Percentiles rank a stretch among this genome's conserved stretches.
phyloP scores from a whole-genome alignment of 352 stramenopile genomes.

The Saprolegnia diclina region DNA sequence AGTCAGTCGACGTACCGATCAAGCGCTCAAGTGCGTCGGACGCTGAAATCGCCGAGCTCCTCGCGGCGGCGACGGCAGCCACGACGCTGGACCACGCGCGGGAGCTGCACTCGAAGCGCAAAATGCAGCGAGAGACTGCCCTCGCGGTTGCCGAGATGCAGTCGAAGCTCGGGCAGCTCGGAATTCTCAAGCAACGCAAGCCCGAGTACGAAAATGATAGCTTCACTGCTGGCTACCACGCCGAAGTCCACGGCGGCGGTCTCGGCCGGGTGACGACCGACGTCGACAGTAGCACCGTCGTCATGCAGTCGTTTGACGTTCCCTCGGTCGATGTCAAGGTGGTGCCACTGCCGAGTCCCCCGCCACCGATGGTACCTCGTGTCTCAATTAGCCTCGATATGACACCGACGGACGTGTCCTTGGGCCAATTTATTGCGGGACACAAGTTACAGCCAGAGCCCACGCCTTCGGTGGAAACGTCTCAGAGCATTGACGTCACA shows the following conservation, averaged over 20 bases:
- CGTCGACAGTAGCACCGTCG: not conserved
- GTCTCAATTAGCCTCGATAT: constrained; percentile 33
- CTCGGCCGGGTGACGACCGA: not conserved
- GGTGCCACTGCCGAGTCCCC: too few relatives aligned
- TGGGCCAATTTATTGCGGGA: constrained; percentile 39
- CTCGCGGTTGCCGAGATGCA: constrained; percentile 77
- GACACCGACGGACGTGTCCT: constrained; percentile 31
- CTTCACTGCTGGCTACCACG: not conserved
- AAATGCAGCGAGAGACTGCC: constrained; percentile 65
- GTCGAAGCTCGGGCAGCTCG: constrained; percentile 51
- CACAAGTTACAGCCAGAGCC: constrained; percentile 18
- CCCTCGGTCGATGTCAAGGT: not conserved
- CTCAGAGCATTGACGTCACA: not conserved
- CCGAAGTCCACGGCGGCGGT: not conserved
- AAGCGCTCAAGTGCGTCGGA: too few relatives aligned
- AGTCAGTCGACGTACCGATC: constrained; percentile 10
- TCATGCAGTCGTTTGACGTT: not conserved
- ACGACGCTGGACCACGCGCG: constrained; percentile 54
- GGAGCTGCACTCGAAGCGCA: constrained; percentile 60
- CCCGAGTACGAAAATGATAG: not conserved
- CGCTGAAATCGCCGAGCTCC: not conserved
- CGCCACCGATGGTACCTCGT: constrained; percentile 2
- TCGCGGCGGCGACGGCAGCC: constrained; percentile 15
- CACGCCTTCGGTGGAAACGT: not conserved
- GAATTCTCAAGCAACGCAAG: constrained; percentile 39